Base-by-base conservation (phyloP, 495 filamentous ascomycete genomes). In the Letharia lupina region DNA sequence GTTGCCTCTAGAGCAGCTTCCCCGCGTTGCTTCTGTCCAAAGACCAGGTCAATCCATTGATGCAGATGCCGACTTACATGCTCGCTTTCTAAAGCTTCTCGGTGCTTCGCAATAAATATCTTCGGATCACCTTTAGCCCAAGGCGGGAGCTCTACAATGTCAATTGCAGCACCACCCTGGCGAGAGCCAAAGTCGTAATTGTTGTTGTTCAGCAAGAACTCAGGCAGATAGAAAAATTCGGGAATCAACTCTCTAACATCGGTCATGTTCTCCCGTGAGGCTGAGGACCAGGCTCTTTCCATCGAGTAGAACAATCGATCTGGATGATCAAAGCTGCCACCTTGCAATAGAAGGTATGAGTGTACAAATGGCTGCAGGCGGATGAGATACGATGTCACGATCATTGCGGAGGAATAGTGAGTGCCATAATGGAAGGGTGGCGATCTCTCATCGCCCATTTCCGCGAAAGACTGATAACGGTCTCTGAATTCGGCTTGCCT, bases 391-490 rank as follows among this genome's bases (percentile, higher is more conserved):
- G 93, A 96, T 40, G 91, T 88, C 35, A 98, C 94, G 62, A 96
- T 98, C 94, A 97, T 98, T 28, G 94, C 95, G 8, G 94, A 97
- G 31, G 95, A 98, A 75, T 98, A 98, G 73, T 98, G 94, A 9
- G 94, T 98, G 50, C 94, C 94, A 72, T 97, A 98, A 75, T 98
- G 95, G 73, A 97, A 98, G 4, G 95, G 88, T 20, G 88, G 88
- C 13, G 83, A 78, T 45, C 83, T 83, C 12, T 85, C 79, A 70
- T 94, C 93, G 50, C 87, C 91, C 83, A 98, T 96, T 73, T 98
- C 94, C 15, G 89, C 89, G 76, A 98, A 89, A 33, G 87, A 87
- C 64, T 88, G 84, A 75, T 95, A 98, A 48, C 91, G 82, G 66
- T 93, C 90, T 48, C 82, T 82, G 71, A 94, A 95, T 16, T 91